These are phyloP conservation scores for Lippia alba DNA, from an alignment of 305 asterid genomes.

Conservation along the genomic window DNA sequence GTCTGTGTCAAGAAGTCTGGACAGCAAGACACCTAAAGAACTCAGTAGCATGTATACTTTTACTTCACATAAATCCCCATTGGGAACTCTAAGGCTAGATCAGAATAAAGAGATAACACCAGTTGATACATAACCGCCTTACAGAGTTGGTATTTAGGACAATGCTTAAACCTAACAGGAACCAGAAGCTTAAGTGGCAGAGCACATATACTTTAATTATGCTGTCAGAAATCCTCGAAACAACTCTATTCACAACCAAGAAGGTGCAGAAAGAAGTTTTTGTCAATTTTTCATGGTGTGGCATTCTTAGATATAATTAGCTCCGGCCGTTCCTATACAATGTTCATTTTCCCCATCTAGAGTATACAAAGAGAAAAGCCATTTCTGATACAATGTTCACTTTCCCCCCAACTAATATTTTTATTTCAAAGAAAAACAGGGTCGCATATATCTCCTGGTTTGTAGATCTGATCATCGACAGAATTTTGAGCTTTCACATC, in stretches of 20 bases:
- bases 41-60: background rate
- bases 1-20: conserved; percentile 6
- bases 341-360: no score
- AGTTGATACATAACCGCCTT: background rate
- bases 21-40: conserved; percentile 1
- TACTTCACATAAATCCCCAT: background rate
- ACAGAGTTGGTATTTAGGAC: background rate
- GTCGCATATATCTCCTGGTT: background rate
- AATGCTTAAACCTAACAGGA: background rate
- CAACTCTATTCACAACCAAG: background rate
- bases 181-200: background rate
- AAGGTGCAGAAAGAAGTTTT: background rate
- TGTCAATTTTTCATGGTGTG: background rate
- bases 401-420: no score
- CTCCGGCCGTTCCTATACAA: background rate
- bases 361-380: no score
- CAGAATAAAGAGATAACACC: background rate
- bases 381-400: no score
- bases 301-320: conserved; percentile 3
- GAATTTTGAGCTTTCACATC: conserved; percentile 6
- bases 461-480: conserved; percentile 1
- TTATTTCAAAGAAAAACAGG: background rate
- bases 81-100: background rate
- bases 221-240: background rate
- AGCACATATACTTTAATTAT: conserved; percentile 6